phyloP scores from a whole-genome alignment of 495 filamentous ascomycete genomes.

The Pseudevernia furfuracea region DNA sequence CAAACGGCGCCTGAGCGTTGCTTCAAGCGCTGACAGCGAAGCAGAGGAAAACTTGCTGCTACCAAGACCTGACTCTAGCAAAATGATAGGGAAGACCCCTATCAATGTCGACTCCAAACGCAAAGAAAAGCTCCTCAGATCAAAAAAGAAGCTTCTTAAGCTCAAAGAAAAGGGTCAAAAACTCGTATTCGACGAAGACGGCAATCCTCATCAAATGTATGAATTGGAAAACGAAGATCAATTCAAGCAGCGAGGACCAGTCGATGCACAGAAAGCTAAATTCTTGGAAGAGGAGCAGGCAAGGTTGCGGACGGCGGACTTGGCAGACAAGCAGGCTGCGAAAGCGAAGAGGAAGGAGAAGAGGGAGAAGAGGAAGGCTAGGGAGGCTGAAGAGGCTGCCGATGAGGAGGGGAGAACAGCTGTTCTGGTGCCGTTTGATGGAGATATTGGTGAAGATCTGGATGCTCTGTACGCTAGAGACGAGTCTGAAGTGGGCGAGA shows the following conservation, averaged over 20 bases:
- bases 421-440: constrained; percentile 39
- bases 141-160: constrained; percentile 88
- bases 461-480: constrained; percentile 18
- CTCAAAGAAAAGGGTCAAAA: constrained; percentile 77
- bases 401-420: constrained; percentile 40
- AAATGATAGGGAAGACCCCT: constrained; percentile 36
- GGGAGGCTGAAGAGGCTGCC: constrained; percentile 54
- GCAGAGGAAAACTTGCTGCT: background rate
- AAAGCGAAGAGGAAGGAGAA: constrained; percentile 79
- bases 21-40: constrained; percentile 17
- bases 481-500: constrained; percentile 5
- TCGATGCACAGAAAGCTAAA: constrained; percentile 61
- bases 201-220: constrained; percentile 73
- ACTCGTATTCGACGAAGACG: constrained; percentile 88
- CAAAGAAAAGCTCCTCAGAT: constrained; percentile 82
- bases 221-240: constrained; percentile 75
- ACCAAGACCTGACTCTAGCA: constrained; percentile 6
- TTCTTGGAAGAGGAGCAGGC: constrained; percentile 69
- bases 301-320: constrained; percentile 68
- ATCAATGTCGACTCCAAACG: constrained; percentile 87
- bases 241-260: constrained; percentile 66
- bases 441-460: constrained; percentile 15
- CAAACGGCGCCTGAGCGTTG: constrained; percentile 67
- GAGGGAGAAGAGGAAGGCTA: constrained; percentile 73
- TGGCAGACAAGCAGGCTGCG: constrained; percentile 69